These are phyloP conservation scores for Hypoxylon rubiginosum DNA, from an alignment of 2,329 filamentous ascomycete species.

Conservation along the genomic window DNA sequence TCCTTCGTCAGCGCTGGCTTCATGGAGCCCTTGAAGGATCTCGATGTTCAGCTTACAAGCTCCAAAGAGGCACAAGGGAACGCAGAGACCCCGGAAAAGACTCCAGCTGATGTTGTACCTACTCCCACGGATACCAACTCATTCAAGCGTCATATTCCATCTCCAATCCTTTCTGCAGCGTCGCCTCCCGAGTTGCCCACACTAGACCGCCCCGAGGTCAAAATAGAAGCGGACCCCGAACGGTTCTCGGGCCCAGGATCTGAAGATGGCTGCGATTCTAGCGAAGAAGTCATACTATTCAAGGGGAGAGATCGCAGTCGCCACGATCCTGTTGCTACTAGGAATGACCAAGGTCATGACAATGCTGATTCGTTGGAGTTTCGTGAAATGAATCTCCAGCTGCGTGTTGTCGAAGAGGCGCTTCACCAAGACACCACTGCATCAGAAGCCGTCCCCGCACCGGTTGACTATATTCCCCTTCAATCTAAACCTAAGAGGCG, in stretches of 20 bases:
- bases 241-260: slow-evolving; percentile 38
- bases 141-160: slow-evolving; percentile 1
- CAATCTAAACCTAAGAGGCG: slow-evolving; percentile 41
- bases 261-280: slow-evolving; percentile 65
- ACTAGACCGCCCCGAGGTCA: slow-evolving; percentile 47
- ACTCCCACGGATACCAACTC: neutral
- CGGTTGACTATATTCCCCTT: slow-evolving; percentile 43
- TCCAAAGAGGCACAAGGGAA: slow-evolving; percentile 12
- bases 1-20: slow-evolving; percentile 67
- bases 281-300: slow-evolving; percentile 81
- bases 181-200: slow-evolving; percentile 4
- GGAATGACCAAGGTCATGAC: slow-evolving; percentile 7
- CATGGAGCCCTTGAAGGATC: slow-evolving; percentile 63
- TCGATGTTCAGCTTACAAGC: slow-evolving; percentile 47
- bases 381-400: slow-evolving; percentile 52
- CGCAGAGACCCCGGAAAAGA: neutral
- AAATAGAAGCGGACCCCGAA: slow-evolving; percentile 27
- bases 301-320: slow-evolving; percentile 63
- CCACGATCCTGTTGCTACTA: slow-evolving; percentile 33
- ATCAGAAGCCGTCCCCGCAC: slow-evolving; percentile 34
- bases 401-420: slow-evolving; percentile 48
- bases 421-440: slow-evolving; percentile 19
- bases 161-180: slow-evolving; percentile 3
- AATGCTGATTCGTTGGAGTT: slow-evolving; percentile 34
- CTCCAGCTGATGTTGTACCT: neutral